Evolutionary conservation across 2,329 filamentous ascomycete species (phyloP).

Genomic region (Hypoxylon sp.): DNA sequence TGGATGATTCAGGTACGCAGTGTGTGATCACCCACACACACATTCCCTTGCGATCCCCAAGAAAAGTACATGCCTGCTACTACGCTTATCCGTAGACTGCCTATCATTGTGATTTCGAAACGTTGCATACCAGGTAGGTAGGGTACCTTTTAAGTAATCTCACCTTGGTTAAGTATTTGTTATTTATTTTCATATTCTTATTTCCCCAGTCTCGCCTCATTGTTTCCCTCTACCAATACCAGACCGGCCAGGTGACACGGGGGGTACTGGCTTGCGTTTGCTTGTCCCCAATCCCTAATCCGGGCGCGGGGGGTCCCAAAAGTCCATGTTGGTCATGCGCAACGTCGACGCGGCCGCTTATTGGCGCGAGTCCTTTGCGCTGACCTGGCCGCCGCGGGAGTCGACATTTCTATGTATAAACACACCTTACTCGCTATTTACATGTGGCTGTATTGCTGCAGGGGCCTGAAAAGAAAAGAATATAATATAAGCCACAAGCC

Average conservation of each 20-base stretch:
- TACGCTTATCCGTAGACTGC: slow-evolving; percentile 20
- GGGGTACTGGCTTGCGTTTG: slow-evolving; percentile 16
- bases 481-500: slow-evolving; percentile 9
- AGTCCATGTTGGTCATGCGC: slow-evolving; percentile 39
- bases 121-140: slow-evolving; percentile 28
- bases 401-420: slow-evolving; percentile 7
- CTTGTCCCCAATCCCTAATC: slow-evolving; percentile 21
- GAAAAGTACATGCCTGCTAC: background rate
- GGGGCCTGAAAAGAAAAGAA: slow-evolving; percentile 6
- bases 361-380: slow-evolving; percentile 32
- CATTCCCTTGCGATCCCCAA: slow-evolving; percentile 23
- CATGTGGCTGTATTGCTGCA: slow-evolving; percentile 19
- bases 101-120: slow-evolving; percentile 30
- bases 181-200: background rate
- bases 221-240: slow-evolving; percentile 12
- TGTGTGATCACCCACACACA: slow-evolving; percentile 35
- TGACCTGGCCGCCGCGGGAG: slow-evolving; percentile 27
- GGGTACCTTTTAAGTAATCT: slow-evolving; percentile 16
- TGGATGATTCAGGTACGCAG: slow-evolving; percentile 41
- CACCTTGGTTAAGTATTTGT: too few relatives aligned
- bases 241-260: slow-evolving; percentile 29
- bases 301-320: slow-evolving; percentile 21
- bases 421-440: background rate
- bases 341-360: slow-evolving; percentile 20
- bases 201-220: slow-evolving; percentile 3